Evolutionary conservation across 305 asterid species (phyloP), one percentile per base, ranked within the genome.

Genomic region (Solanum hybrid): DNA sequence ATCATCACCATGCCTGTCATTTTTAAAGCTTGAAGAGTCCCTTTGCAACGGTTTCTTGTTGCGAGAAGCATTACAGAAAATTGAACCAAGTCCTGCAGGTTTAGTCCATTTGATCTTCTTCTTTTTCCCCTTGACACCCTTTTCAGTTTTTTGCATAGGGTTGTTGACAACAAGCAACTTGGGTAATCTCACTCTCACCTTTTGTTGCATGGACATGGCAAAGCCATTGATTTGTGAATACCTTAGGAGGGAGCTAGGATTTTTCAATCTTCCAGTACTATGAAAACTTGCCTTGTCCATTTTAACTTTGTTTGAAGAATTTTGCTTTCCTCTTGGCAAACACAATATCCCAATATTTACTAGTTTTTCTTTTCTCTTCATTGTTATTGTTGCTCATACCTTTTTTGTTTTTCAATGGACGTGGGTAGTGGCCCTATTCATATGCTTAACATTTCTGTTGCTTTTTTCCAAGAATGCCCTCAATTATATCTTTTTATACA

Each of bases 141-240:
- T 74, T 39, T 74, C 89, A 37, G 67, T 28, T 22, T 74, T 39
- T 37, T 40, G 71, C 85, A 10, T 40, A 13, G n/a, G 61, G 22
- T 87, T 37, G n/a, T 40, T 87, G 78, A 34, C 86, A 57, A 78
- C 31, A 11, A 78, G 64, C 29, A 78, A 78, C 40, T 36, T 46
- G 51, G 86, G 86, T 33, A 64, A 11, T 77, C 18, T 88, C 77
- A 76, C 86, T 88, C 90, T 88, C 74, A 87, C 88, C 88, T 85
- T 85, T 51, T 85, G 88, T 31, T 85, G 46, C 22, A 57, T 28
- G 88, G 88, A 85, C 76, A 57, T 57, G 76, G 76, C 33, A 31
- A 31, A 85, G 31, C 88, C 46, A 85, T 85, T 57, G 76, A 57
- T 85, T 11, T 85, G 88, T 57, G 76, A 20, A 57, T 85, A 85